These are phyloP conservation scores for Suhomyces panamericanus DNA, from an alignment of 1,139 yeast species.

Conservation along the genomic window DNA sequence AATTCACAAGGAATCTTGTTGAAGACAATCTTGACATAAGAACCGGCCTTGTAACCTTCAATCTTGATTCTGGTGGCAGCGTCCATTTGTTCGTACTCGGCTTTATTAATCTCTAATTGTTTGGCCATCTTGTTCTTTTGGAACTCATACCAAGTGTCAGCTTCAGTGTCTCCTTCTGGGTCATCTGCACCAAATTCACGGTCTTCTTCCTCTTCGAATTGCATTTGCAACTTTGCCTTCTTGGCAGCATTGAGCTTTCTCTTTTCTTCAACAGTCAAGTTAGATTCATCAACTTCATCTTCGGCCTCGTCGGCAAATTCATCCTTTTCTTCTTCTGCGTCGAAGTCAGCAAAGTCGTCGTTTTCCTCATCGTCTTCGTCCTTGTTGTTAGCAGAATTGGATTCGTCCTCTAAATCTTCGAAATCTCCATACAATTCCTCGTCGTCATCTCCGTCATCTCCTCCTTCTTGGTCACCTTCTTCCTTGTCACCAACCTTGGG, in stretches of 20 bases:
- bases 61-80: slow-evolving; percentile 70
- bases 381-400: not conserved
- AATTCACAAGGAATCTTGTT: slow-evolving; percentile 88
- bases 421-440: slow-evolving; percentile 72
- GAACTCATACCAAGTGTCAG: slow-evolving; percentile 96
- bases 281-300: slow-evolving; percentile 38
- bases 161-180: slow-evolving; percentile 71
- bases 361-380: slow-evolving; percentile 24
- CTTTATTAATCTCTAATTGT: slow-evolving; percentile 89
- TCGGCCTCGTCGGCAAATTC: slow-evolving; percentile 27
- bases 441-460: slow-evolving; percentile 39
- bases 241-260: slow-evolving; percentile 82
- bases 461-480: slow-evolving; percentile 34
- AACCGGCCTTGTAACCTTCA: slow-evolving; percentile 93
- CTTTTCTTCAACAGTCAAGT: slow-evolving; percentile 61
- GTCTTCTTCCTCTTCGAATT: slow-evolving; percentile 90
- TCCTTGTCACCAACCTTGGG: slow-evolving; percentile 51
- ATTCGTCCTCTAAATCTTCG: slow-evolving; percentile 65
- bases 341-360: slow-evolving; percentile 58
- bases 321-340: slow-evolving; percentile 39
- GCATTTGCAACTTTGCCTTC: slow-evolving; percentile 83
- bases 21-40: slow-evolving; percentile 88
- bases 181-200: slow-evolving; percentile 73
- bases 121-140: slow-evolving; percentile 97
- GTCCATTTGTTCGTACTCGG: slow-evolving; percentile 74